A percentile compares a stretch with the other conserved stretches of the same genome.
Conservation (phyloP, 805 yeast species). For the Ogataea allantospora region DNA sequence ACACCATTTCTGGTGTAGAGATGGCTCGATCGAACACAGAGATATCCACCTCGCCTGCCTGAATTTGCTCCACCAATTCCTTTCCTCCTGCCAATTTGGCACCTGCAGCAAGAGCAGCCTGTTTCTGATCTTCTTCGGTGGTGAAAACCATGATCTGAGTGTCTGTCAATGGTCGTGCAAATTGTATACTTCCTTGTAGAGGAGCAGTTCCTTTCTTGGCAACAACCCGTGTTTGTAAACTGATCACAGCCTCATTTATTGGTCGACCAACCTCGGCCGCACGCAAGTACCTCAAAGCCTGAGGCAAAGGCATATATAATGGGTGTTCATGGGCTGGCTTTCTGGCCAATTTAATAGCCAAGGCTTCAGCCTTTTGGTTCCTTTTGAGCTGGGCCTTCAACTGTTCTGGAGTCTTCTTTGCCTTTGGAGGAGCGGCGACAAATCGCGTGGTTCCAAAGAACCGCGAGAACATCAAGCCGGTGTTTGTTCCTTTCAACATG, state of each 20-base stretch:
- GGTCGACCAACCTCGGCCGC: slow-evolving; percentile 92
- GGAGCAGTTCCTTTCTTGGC: slow-evolving; percentile 79
- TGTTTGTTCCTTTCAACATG: slow-evolving; percentile 7
- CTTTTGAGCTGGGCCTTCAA: slow-evolving; percentile 26
- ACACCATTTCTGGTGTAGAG: slow-evolving; percentile 79
- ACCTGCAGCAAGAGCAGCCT: slow-evolving; percentile 55
- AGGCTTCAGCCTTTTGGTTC: slow-evolving; percentile 25
- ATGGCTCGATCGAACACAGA: slow-evolving; percentile 67
- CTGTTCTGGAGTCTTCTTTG: slow-evolving; percentile 23
- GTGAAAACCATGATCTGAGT: slow-evolving; percentile 71
- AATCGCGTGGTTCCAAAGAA: slow-evolving; percentile 8
- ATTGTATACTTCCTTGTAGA: slow-evolving; percentile 64
- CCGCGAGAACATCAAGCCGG: background rate
- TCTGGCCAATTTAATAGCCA: slow-evolving; percentile 36
- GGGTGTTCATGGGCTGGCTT: slow-evolving; percentile 50
- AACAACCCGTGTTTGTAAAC: slow-evolving; percentile 61
- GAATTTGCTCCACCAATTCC: slow-evolving; percentile 63
- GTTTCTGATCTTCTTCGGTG: slow-evolving; percentile 48
- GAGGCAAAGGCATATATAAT: slow-evolving; percentile 65
- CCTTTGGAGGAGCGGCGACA: slow-evolving; percentile 23
- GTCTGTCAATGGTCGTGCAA: slow-evolving; percentile 70
- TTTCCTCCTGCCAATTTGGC: slow-evolving; percentile 70
- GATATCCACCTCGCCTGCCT: slow-evolving; percentile 48
- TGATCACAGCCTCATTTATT: slow-evolving; percentile 63
- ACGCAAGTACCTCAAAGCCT: slow-evolving; percentile 74